These are phyloP conservation scores for Tanacetum coccineum DNA, from an alignment of 129 eudicot species.

Conservation along the genomic window DNA sequence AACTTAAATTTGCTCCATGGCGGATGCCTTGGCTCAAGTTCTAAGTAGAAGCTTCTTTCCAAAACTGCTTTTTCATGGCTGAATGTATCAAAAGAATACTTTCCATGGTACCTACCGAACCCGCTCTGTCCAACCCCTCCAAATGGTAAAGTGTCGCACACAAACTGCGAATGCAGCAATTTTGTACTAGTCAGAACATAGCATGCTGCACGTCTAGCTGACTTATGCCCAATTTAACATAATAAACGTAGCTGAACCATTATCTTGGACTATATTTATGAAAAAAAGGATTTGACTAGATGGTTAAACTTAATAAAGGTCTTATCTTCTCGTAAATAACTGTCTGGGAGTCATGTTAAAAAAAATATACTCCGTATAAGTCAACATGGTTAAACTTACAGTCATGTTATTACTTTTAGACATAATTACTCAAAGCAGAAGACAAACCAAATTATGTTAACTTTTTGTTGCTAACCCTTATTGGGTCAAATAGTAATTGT, in stretches of 20 bases:
- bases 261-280: background rate
- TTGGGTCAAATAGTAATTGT: too few relatives aligned
- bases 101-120: slow-evolving; percentile 93
- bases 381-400: too few relatives aligned
- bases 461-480: too few relatives aligned
- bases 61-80: slow-evolving; percentile 91
- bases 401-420: too few relatives aligned
- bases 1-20: slow-evolving; percentile 82
- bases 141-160: slow-evolving; percentile 70
- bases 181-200: background rate
- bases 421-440: too few relatives aligned
- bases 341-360: too few relatives aligned
- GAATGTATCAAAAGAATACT: slow-evolving; percentile 85
- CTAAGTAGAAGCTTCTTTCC: slow-evolving; percentile 56
- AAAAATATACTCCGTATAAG: too few relatives aligned
- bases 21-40: slow-evolving; percentile 84
- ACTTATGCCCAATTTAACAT: background rate
- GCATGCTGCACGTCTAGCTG: background rate
- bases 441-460: too few relatives aligned
- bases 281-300: too few relatives aligned
- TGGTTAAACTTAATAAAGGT: too few relatives aligned
- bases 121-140: slow-evolving; percentile 99
- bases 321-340: too few relatives aligned
- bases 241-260: background rate
- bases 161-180: slow-evolving; percentile 44